Percentiles rank a stretch among this genome's conserved stretches.
Evolutionary conservation across 176 grass and related monocot species (phyloP).

Genomic region (Oryza punctata): DNA sequence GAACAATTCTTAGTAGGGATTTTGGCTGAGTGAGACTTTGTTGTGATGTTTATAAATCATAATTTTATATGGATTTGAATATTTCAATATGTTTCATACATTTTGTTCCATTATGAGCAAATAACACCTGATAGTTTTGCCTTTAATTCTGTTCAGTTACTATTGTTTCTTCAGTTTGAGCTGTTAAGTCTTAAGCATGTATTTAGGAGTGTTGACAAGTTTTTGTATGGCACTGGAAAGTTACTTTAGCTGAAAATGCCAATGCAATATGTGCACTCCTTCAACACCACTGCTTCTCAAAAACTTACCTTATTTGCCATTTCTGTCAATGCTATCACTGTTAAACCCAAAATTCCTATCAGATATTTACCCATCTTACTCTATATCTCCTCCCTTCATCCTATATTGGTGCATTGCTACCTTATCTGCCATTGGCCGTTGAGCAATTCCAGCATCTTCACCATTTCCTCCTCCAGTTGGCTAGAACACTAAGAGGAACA

Average conservation of each 20-base stretch:
- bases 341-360: too few species aligned
- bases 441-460: neutral
- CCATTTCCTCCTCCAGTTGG: neutral
- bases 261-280: neutral
- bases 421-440: neutral
- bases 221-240: neutral
- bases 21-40: constrained; percentile 12
- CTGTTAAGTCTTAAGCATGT: neutral
- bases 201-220: neutral
- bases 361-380: neutral
- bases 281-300: neutral
- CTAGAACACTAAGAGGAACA: neutral
- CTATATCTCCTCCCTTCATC: neutral
- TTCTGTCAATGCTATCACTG: neutral
- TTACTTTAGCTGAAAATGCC: neutral
- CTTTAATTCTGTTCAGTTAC: neutral
- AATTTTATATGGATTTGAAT: neutral
- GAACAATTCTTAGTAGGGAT: neutral
- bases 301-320: neutral
- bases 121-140: constrained; percentile 32
- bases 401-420: neutral
- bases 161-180: constrained; percentile 11
- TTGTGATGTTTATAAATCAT: constrained; percentile 13
- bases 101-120: neutral
- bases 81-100: neutral